Evolutionary conservation across 805 yeast species (phyloP), one percentile per base, ranked within the genome.

Genomic region (Candida jianshihensis): DNA sequence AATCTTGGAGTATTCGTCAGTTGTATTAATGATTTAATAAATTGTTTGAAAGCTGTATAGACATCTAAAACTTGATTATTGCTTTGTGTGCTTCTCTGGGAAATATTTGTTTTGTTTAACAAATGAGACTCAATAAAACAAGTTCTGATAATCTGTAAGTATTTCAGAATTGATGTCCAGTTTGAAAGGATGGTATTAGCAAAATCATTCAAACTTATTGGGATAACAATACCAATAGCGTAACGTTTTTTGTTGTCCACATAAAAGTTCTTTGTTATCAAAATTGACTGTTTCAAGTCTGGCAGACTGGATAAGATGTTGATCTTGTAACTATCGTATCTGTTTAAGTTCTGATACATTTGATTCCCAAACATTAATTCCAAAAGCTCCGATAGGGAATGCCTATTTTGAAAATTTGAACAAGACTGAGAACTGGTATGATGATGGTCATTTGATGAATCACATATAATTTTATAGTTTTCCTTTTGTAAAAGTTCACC

Each of bases 311-410:
- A 57, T 43, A 42, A 52, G 4, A 45, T 38, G 51, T 64, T 53
- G 33, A 63, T 19, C 46, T 51, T 38, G 42, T 48, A 34, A 14
- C 42, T 22, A 17, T 46, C 46, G 19, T 35, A 30, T 44, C 56
- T 32, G 40, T 56, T 38, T 46, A 53, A 42, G 58, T 53, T 40
- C 30, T 53, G 54, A 28, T 47, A 46, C 13, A 65, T 48, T 4
- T 62, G 59, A 13, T 66, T 64, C 2, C 70, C 68, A 46, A 65
- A 64, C 39, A 61, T 59, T 35, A 60, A 56, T 19, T 64, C 66
- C 36, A 57, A 53, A 31, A 65, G 41, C 31, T 61, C 45, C 3
- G 28, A 26, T 1, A 40, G 13, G 1, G 36, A 14, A 36, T 49
- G 52, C 17, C 41, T 37, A 30, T 43, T 42, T 6, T 30, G 19